Evolutionary conservation across 495 filamentous ascomycete genomes (phyloP).

Genomic region (Xylaria venustula): DNA sequence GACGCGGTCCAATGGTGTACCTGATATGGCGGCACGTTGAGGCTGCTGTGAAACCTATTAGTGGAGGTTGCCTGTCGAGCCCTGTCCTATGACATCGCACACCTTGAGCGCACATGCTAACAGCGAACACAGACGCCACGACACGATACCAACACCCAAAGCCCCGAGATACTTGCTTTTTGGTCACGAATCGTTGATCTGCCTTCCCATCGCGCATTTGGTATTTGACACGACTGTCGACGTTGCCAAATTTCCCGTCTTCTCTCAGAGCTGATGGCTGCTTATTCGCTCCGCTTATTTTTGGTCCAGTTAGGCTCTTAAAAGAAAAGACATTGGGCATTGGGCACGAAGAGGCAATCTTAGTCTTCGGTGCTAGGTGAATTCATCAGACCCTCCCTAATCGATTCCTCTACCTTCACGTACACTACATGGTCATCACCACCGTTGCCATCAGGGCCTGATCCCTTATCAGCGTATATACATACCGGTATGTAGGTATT

Average conservation of each 20-base stretch:
- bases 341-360: not conserved
- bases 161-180: conserved; percentile 1
- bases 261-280: not conserved
- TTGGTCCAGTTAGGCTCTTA: conserved; percentile 5
- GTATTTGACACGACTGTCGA: not conserved
- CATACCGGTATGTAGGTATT: not conserved
- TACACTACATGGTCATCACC: not conserved
- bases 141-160: not conserved
- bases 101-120: not conserved
- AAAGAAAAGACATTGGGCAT: conserved; percentile 13
- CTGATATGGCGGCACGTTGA: conserved; percentile 15
- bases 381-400: not conserved
- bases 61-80: conserved; percentile 3
- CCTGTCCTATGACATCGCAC: conserved; percentile 6
- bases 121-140: not conserved
- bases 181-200: not conserved
- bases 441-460: not conserved
- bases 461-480: too few relatives aligned
- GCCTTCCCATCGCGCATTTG: not conserved
- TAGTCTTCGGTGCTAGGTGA: not conserved
- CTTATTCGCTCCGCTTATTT: conserved; percentile 12
- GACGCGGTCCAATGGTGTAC: conserved; percentile 6
- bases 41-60: conserved; percentile 4
- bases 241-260: not conserved
- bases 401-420: not conserved